Conservation (phyloP, 352 stramenopile genomes). For the Globisporangium parvum region DNA sequence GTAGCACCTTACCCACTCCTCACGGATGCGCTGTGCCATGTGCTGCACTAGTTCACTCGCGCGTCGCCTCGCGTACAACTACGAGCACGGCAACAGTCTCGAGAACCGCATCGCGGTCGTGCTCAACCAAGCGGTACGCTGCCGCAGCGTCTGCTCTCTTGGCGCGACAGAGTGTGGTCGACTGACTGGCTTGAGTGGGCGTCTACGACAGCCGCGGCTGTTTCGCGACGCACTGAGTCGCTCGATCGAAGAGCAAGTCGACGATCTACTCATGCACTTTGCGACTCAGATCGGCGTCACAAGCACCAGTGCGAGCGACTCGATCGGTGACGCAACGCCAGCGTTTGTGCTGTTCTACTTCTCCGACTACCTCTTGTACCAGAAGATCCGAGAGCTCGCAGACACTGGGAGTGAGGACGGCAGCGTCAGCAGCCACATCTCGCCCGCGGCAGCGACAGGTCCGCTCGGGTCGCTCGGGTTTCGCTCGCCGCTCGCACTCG, state of each 20-base stretch:
- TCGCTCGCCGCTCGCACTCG: constrained; percentile 2
- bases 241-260: constrained; percentile 31
- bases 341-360: constrained; percentile 37
- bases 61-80: constrained; percentile 33
- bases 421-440: neutral
- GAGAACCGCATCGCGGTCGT: constrained; percentile 21
- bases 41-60: constrained; percentile 25
- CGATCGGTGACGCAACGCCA: constrained; percentile 1
- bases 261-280: constrained; percentile 22
- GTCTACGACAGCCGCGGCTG: constrained; percentile 18
- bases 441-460: neutral
- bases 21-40: neutral
- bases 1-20: neutral
- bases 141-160: neutral
- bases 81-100: constrained; percentile 25
- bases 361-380: constrained; percentile 10
- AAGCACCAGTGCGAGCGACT: neutral
- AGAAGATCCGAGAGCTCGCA: neutral
- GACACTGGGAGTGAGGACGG: constrained; percentile 1
- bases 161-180: neutral
- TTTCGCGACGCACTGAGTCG: constrained; percentile 32
- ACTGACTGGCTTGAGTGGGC: neutral
- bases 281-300: constrained; percentile 1
- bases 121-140: constrained; percentile 29
- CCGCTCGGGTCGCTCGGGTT: constrained; percentile 2